These are phyloP conservation scores for Nicotiana noctiflora DNA, from an alignment of 257 asterid genomes.

Conservation along the genomic window DNA sequence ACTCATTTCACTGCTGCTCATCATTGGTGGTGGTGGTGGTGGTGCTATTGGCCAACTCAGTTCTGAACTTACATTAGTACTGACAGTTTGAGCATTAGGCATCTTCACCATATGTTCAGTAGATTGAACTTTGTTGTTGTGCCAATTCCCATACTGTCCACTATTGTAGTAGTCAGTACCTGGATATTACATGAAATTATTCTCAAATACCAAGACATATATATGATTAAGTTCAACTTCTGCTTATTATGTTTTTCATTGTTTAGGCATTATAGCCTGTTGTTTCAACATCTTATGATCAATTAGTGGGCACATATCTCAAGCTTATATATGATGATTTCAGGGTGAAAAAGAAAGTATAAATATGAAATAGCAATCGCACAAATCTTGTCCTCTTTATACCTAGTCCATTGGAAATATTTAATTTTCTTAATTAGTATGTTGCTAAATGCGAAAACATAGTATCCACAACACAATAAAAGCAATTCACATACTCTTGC, in stretches of 20 bases:
- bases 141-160: slow-evolving; percentile 39
- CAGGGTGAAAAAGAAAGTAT: not conserved
- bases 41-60: slow-evolving; percentile 57
- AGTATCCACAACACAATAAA: no score
- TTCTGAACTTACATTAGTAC: slow-evolving; percentile 61
- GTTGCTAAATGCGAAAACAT: not conserved
- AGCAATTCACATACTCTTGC: slow-evolving; percentile 29
- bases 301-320: not conserved
- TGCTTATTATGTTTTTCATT: not conserved
- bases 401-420: not conserved
- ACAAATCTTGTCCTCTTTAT: not conserved
- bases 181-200: slow-evolving; percentile 28
- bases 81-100: slow-evolving; percentile 35
- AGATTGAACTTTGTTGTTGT: slow-evolving; percentile 19
- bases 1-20: slow-evolving; percentile 55
- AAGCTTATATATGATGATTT: not conserved
- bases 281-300: not conserved
- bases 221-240: not conserved
- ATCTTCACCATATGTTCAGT: slow-evolving; percentile 37
- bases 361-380: not conserved
- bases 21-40: slow-evolving; percentile 78
- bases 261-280: not conserved
- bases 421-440: slow-evolving; percentile 15
- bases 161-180: slow-evolving; percentile 25
- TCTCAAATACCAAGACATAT: slow-evolving; percentile 40